Conservation (phyloP, 148 eudicot species). For the Euryodendron excelsum region DNA sequence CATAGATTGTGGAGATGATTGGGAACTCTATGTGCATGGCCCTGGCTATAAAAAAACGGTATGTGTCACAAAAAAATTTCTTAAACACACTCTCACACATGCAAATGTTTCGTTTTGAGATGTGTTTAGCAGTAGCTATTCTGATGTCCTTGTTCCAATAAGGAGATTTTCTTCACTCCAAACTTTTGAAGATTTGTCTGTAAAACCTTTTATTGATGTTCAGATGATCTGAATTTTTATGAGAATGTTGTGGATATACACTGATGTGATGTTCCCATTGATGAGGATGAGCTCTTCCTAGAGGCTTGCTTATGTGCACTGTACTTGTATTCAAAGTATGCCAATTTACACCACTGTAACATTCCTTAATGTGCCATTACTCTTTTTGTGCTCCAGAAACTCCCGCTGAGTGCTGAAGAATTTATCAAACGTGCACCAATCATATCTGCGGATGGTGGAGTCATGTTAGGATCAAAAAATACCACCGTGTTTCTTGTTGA, state of each 20-base stretch:
- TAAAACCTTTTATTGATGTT: not conserved
- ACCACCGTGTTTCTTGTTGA: conserved; percentile 71
- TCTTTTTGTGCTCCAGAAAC: conserved; percentile 38
- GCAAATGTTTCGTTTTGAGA: not conserved
- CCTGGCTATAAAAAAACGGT: conserved; percentile 14
- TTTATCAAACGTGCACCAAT: conserved; percentile 59
- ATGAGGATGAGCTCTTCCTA: not conserved
- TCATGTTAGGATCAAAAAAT: conserved; percentile 68
- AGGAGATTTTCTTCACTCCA: not conserved
- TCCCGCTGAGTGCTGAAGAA: conserved; percentile 47
- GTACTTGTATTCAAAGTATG: not conserved
- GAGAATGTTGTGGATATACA: not conserved
- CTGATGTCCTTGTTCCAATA: not conserved
- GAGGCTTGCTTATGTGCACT: not conserved
- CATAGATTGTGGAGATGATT: conserved; percentile 74
- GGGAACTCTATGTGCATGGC: conserved; percentile 56
- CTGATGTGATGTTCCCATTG: not conserved
- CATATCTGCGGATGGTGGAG: conserved; percentile 65
- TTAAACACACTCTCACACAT: too few relatives aligned
- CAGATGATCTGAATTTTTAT: not conserved
- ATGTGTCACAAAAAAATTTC: too few relatives aligned
- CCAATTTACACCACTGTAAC: not conserved
- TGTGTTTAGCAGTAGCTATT: not conserved
- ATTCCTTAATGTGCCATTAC: not conserved
- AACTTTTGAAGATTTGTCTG: conserved; percentile 1